These are phyloP conservation scores for Begonia peltatifolia DNA, from an alignment of 306 rosid species.

Conservation along the genomic window DNA sequence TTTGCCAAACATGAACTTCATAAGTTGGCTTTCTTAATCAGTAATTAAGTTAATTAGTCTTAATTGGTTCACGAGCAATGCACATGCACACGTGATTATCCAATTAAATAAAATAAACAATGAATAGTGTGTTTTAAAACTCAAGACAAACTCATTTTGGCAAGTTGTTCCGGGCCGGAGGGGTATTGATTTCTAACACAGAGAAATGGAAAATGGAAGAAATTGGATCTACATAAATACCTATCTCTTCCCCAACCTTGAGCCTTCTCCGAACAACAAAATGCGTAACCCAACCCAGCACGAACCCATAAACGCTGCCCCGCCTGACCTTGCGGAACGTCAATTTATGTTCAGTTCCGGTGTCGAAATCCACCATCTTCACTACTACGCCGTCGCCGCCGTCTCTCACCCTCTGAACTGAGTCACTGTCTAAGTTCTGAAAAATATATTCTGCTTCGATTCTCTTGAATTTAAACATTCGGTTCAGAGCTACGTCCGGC, in stretches of 20 bases:
- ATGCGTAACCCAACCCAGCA: conserved; percentile 16
- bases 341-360: conserved; percentile 6
- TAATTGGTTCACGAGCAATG: too few species aligned
- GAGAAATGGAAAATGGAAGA: conserved; percentile 10
- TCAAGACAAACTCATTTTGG: too few species aligned
- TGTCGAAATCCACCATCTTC: conserved; percentile 16
- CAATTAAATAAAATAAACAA: too few species aligned
- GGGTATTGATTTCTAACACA: too few species aligned
- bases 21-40: too few species aligned
- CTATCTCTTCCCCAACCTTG: conserved; percentile 15
- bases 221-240: conserved; percentile 8
- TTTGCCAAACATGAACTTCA: too few species aligned
- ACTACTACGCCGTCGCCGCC: conserved; percentile 10
- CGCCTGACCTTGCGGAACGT: conserved; percentile 13
- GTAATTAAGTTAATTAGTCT: too few species aligned
- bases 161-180: too few species aligned
- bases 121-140: too few species aligned
- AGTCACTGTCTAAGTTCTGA: not conserved
- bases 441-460: conserved; percentile 6
- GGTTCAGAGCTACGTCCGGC: conserved; percentile 13
- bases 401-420: conserved; percentile 1
- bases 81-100: too few species aligned
- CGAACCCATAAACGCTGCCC: conserved; percentile 12
- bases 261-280: conserved; percentile 16
- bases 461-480: conserved; percentile 13